Evolutionary conservation across 352 stramenopile species (phyloP).

Genomic region (Pythium vanterpoolii): DNA sequence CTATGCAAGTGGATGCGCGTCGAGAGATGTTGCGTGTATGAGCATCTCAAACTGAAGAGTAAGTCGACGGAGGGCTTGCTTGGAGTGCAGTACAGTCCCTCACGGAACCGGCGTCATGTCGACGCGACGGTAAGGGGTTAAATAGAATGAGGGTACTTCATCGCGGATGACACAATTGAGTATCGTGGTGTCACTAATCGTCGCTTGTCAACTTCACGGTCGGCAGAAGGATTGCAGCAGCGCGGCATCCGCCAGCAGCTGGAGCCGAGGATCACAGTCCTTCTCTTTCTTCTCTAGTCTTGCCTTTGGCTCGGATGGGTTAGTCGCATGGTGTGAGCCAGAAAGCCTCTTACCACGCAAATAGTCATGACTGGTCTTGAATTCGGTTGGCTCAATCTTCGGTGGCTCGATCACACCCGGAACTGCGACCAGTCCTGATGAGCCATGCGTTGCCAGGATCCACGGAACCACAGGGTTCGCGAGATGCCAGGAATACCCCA

Average conservation of each 20-base stretch:
- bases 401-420: conserved; percentile 2
- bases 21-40: too few species aligned
- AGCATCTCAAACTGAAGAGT: too few species aligned
- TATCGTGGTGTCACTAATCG: neutral
- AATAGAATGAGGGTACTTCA: neutral
- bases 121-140: neutral
- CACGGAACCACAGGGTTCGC: conserved; percentile 11
- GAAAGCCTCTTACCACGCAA: conserved; percentile 39
- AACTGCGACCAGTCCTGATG: neutral
- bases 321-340: conserved; percentile 7
- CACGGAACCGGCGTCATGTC: neutral
- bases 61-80: neutral
- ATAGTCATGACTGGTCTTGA: conserved; percentile 37
- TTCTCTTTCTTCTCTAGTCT: conserved; percentile 5
- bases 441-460: conserved; percentile 3
- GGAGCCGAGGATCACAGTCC: conserved; percentile 45
- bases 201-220: conserved; percentile 16
- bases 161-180: neutral
- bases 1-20: too few species aligned
- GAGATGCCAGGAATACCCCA: conserved; percentile 18
- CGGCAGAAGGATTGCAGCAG: conserved; percentile 65
- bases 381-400: conserved; percentile 48
- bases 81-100: conserved; percentile 15
- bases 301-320: neutral
- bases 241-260: conserved; percentile 71